These are phyloP conservation scores for Protomyces inouyei DNA, from an alignment of 1,139 yeast species.

Conservation along the genomic window DNA sequence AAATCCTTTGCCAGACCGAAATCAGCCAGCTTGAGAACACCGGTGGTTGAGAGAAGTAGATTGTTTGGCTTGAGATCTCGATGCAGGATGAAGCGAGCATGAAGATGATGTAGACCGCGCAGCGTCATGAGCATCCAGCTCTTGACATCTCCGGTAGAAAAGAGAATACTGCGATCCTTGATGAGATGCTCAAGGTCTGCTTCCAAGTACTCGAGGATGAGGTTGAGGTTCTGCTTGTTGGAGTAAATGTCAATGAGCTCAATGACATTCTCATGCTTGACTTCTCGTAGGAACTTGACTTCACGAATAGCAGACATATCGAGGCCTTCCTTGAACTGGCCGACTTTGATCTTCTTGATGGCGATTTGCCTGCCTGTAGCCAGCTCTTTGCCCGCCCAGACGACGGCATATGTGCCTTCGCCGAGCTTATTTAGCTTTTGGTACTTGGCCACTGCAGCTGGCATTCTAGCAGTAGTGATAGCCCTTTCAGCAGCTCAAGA, in stretches of 20 bases:
- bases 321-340: constrained; percentile 88
- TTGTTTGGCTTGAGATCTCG: constrained; percentile 57
- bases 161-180: constrained; percentile 69
- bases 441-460: constrained; percentile 2
- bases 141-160: constrained; percentile 82
- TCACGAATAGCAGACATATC: constrained; percentile 98
- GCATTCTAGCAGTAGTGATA: background rate
- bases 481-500: too few species aligned
- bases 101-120: constrained; percentile 93
- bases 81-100: constrained; percentile 80
- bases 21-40: constrained; percentile 85
- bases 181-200: constrained; percentile 86
- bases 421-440: constrained; percentile 74
- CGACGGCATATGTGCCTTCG: constrained; percentile 99
- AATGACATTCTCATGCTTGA: constrained; percentile 89
- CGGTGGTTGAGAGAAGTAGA: constrained; percentile 89
- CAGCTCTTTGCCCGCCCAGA: constrained; percentile 51
- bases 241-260: constrained; percentile 50
- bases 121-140: constrained; percentile 92
- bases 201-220: constrained; percentile 87
- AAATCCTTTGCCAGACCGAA: constrained; percentile 47
- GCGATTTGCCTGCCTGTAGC: constrained; percentile 64
- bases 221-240: constrained; percentile 56
- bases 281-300: constrained; percentile 91
- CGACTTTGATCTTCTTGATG: constrained; percentile 90